Evolutionary conservation across 2,329 filamentous ascomycete species (phyloP).

Genomic region (Fusarium newnesense): DNA sequence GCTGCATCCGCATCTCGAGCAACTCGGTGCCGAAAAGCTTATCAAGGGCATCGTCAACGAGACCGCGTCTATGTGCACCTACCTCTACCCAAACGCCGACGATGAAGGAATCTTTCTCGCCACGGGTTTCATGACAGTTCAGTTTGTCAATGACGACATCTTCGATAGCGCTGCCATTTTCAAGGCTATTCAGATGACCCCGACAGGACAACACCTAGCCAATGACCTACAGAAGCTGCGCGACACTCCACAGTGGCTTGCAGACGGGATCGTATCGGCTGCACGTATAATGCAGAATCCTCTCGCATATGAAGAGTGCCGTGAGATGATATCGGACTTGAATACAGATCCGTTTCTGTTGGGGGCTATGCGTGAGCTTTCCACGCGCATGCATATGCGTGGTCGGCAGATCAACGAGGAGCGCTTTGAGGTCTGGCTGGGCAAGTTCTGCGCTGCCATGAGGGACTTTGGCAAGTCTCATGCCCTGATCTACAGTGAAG

Average conservation of each 20-base stretch:
- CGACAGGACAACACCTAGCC: rapidly evolving
- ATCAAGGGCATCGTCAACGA: neutral
- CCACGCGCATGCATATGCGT: neutral
- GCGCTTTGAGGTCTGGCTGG: neutral
- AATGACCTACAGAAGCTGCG: neutral
- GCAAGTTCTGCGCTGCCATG: neutral
- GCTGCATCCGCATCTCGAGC: neutral
- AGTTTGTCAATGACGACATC: neutral
- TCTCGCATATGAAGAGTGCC: rapidly evolving
- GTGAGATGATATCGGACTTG: rapidly evolving
- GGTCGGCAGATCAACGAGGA: neutral
- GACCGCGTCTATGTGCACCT: neutral
- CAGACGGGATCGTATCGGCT: rapidly evolving
- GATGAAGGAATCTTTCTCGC: neutral
- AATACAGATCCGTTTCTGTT: neutral
- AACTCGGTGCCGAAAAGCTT: neutral
- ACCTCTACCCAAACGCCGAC: neutral
- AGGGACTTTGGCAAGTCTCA: neutral
- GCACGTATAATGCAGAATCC: neutral
- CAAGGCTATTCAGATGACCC: neutral
- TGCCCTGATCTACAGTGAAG: neutral
- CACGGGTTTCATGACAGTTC: neutral
- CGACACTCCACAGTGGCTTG: rapidly evolving
- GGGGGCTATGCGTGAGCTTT: rapidly evolving
- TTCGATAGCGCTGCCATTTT: neutral